Evolutionary conservation across 1,139 yeast species (phyloP).

Genomic region (Debaryomyces coudertii): DNA sequence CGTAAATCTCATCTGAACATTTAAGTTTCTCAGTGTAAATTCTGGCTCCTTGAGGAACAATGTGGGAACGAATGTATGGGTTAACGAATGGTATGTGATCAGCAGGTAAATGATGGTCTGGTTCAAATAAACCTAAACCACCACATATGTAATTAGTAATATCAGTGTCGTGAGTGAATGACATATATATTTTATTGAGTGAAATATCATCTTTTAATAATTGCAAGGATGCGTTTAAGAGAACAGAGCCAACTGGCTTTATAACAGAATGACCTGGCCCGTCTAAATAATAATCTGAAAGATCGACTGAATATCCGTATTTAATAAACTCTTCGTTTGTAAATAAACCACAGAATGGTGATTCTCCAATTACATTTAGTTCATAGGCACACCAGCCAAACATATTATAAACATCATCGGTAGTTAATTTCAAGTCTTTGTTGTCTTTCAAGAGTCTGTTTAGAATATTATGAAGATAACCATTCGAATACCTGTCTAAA

Average conservation of each 20-base stretch:
- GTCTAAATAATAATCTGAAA: constrained; percentile 47
- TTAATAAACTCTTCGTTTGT: constrained; percentile 51
- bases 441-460: constrained; percentile 25
- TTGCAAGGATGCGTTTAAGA: constrained; percentile 50
- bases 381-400: constrained; percentile 58
- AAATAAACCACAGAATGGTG: constrained; percentile 54
- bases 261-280: constrained; percentile 55
- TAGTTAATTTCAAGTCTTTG: constrained; percentile 40
- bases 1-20: constrained; percentile 46
- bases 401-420: constrained; percentile 42
- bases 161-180: constrained; percentile 66
- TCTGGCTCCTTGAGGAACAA: constrained; percentile 62
- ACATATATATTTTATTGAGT: constrained; percentile 40
- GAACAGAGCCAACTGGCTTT: constrained; percentile 48
- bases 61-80: constrained; percentile 48
- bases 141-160: constrained; percentile 47
- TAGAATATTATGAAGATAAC: constrained; percentile 21
- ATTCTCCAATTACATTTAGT: constrained; percentile 50
- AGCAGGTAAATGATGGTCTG: constrained; percentile 25
- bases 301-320: constrained; percentile 47
- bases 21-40: constrained; percentile 50
- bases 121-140: constrained; percentile 52
- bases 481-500: constrained; percentile 19
- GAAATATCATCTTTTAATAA: constrained; percentile 37
- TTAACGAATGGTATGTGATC: constrained; percentile 40